Conservation (phyloP, 768 basidiomycete species). For the Coprinopsis strossmayeri region DNA sequence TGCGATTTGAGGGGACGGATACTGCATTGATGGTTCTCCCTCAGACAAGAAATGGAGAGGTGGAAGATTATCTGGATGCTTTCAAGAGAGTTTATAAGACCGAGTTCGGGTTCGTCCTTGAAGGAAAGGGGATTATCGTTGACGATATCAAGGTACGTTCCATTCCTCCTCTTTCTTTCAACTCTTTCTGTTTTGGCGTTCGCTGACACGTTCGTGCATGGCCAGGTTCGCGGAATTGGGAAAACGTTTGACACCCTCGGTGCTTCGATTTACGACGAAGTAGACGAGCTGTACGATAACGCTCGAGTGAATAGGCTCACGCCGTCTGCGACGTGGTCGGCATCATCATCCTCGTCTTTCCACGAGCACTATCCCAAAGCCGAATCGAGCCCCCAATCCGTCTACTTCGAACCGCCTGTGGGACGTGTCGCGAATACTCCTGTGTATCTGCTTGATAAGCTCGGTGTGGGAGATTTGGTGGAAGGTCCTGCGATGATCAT, state of each 20-base stretch:
- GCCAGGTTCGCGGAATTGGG: slow-evolving; percentile 79
- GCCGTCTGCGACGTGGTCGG: slow-evolving; percentile 23
- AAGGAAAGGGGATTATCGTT: slow-evolving; percentile 76
- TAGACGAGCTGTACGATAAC: slow-evolving; percentile 38
- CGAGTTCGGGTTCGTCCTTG: slow-evolving; percentile 89
- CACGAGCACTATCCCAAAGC: slow-evolving; percentile 30
- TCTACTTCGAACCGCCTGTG: slow-evolving; percentile 73
- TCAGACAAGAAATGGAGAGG: slow-evolving; percentile 37
- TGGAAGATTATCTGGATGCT: slow-evolving; percentile 70
- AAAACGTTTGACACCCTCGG: slow-evolving; percentile 84
- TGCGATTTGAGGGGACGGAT: slow-evolving; percentile 92
- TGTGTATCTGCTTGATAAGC: slow-evolving; percentile 61
- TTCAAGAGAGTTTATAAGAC: slow-evolving; percentile 78
- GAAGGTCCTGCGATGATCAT: slow-evolving; percentile 91
- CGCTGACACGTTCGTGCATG: background rate
- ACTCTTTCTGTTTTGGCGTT: no score
- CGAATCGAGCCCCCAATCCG: slow-evolving; percentile 45
- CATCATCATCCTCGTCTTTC: background rate
- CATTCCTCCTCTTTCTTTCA: background rate
- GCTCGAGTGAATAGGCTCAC: slow-evolving; percentile 18
- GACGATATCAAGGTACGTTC: slow-evolving; percentile 78
- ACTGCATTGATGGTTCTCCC: slow-evolving; percentile 87
- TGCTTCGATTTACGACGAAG: slow-evolving; percentile 71
- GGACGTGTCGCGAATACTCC: slow-evolving; percentile 77
- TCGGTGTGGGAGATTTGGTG: slow-evolving; percentile 66